These are phyloP conservation scores for Bretschneidera sinensis DNA, from an alignment of 345 rosid species.

Conservation along the genomic window DNA sequence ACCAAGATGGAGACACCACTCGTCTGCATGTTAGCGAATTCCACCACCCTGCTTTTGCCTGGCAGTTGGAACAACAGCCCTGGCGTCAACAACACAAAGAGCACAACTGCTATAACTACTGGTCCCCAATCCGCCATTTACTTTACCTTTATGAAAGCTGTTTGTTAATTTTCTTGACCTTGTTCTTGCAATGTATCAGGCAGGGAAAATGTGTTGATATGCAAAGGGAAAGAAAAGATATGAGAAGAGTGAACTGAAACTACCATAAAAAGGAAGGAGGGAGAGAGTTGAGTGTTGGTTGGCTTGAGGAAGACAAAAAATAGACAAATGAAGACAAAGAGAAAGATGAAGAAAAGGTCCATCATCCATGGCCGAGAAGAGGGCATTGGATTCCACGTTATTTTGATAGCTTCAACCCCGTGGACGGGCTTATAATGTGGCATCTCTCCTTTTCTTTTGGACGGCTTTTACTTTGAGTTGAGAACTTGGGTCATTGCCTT, in stretches of 20 bases:
- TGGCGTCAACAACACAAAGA: conserved; percentile 53
- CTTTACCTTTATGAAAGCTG: not conserved
- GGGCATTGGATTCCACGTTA: not conserved
- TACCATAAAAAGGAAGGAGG: not conserved
- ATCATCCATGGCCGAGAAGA: not conserved
- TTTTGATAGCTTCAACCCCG: not conserved
- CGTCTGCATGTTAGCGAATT: conserved; percentile 46
- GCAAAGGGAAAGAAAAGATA: not conserved
- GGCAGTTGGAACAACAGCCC: conserved; percentile 66
- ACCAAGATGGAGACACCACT: conserved; percentile 39
- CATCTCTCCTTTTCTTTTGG: not conserved
- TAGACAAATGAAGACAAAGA: not conserved
- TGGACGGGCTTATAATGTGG: conserved; percentile 1
- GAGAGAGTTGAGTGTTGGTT: not conserved
- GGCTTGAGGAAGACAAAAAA: not conserved
- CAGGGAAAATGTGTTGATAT: too few species aligned
- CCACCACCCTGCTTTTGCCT: conserved; percentile 35
- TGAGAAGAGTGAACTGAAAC: not conserved
- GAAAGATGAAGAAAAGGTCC: not conserved
- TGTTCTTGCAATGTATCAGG: not conserved
- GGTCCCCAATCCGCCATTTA: conserved; percentile 69
- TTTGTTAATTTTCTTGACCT: not conserved
- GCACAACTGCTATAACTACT: conserved; percentile 45
- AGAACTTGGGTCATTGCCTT: not conserved
- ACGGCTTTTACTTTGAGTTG: conserved; percentile 1